Evolutionary conservation across 257 asterid genomes (phyloP), one percentile per base, ranked within the genome.

Genomic region (Nicotiana tomentosiformis): DNA sequence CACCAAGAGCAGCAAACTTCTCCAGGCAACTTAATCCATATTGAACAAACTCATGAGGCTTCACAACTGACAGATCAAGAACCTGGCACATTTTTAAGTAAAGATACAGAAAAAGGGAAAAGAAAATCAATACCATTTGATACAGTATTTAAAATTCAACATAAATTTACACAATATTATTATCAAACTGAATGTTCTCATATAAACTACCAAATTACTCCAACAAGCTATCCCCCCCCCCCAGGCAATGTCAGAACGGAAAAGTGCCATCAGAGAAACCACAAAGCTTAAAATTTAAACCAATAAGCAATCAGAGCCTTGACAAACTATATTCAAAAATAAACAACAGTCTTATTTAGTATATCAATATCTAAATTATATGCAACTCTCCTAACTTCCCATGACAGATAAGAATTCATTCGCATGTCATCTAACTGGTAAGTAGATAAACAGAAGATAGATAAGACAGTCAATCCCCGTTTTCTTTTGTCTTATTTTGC

Each of bases 21-120:
- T 94, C 99, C 85, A 96, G 90, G 92, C 99, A 96, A 84, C 90
- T 86, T 89, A 96, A 86, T 80, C 99, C 99, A 84, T 93, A 91
- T 86, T 92, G 91, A 84, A 96, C 98, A 89, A 96, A 96, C 80
- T 93, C 98, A 87, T 94, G 96, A 87, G 99, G 99, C 93, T 91
- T 96, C 88, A 96, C 98, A 10, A 3, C 83, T 66, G 92, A 89
- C 70, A 96, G 98, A 90, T 96, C 99, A 83, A 93, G 94, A 85
- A 96, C 98, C 99, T 96, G 97, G 80, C 53, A 86, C 66, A 64
- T 78, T 83, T 78, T 81, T 46, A 70, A 32, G 81, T 66, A 78
- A 49, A 67, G 82, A 65, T 55, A 80, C 61, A 39, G 30, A 65
- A 77, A 77, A 69, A 78, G 37, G 57, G 81, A 35, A 37, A 81